phyloP scores from a whole-genome alignment of 2,329 filamentous ascomycete species.

The Cryoendolithus antarcticus region DNA sequence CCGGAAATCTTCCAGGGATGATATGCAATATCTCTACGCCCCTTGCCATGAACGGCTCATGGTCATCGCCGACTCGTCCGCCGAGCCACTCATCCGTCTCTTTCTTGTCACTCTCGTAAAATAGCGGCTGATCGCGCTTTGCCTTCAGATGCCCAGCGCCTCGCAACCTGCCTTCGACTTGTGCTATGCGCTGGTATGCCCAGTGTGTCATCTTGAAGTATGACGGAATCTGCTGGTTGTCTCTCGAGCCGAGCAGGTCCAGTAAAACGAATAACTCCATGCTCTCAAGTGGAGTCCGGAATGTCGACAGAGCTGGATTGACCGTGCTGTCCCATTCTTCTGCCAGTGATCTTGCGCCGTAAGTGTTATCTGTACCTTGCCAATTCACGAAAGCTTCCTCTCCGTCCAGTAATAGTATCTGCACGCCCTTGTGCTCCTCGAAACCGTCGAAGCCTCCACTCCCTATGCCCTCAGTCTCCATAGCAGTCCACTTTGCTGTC shows the following conservation, averaged over 20 bases:
- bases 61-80: slow-evolving; percentile 60
- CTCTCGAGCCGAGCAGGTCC: slow-evolving; percentile 61
- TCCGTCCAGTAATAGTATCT: slow-evolving; percentile 82
- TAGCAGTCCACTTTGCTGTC: slow-evolving; percentile 67
- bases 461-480: slow-evolving; percentile 40
- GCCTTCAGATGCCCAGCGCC: slow-evolving; percentile 54
- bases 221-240: slow-evolving; percentile 60
- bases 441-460: slow-evolving; percentile 20
- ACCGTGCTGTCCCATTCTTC: slow-evolving; percentile 62
- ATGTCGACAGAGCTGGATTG: slow-evolving; percentile 62
- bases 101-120: slow-evolving; percentile 50
- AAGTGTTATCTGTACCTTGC: slow-evolving; percentile 72
- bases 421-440: slow-evolving; percentile 62
- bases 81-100: slow-evolving; percentile 35
- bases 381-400: slow-evolving; percentile 83
- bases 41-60: slow-evolving; percentile 75
- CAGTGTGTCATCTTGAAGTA: slow-evolving; percentile 88
- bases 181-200: slow-evolving; percentile 71
- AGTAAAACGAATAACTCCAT: slow-evolving; percentile 87
- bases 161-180: slow-evolving; percentile 62
- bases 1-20: slow-evolving; percentile 72
- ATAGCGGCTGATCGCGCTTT: slow-evolving; percentile 47
- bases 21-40: slow-evolving; percentile 84
- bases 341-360: slow-evolving; percentile 69
- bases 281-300: slow-evolving; percentile 59